phyloP scores from a whole-genome alignment of 257 asterid species.

The Datura wrightii region DNA sequence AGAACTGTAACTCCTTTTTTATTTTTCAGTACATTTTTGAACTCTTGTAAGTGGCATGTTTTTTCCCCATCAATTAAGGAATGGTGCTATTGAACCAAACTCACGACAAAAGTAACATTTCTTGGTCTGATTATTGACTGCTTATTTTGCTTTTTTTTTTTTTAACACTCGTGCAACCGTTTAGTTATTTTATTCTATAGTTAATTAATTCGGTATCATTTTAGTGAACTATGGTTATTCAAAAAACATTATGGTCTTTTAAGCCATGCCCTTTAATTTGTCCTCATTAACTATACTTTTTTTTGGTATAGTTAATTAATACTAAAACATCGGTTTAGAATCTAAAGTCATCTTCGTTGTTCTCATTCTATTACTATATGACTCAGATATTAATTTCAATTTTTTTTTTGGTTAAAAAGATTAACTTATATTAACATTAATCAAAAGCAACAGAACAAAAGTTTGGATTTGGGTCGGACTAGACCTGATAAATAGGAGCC shows the following conservation, averaged over 20 bases:
- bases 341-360: too few relatives aligned
- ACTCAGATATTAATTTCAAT: too few relatives aligned
- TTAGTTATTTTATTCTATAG: not conserved
- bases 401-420: too few relatives aligned
- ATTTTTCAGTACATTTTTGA: not conserved
- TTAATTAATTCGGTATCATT: not conserved
- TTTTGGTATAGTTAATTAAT: too few relatives aligned
- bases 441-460: too few relatives aligned
- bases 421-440: not conserved
- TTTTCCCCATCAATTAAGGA: not conserved
- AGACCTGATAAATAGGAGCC: not conserved
- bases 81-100: constrained; percentile 25
- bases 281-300: too few relatives aligned
- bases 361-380: too few relatives aligned
- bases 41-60: not conserved
- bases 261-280: not conserved
- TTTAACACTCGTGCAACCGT: not conserved
- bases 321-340: too few relatives aligned
- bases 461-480: too few relatives aligned
- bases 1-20: not conserved
- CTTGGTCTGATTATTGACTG: not conserved
- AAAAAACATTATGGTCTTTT: not conserved
- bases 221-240: not conserved
- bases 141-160: not conserved
- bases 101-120: not conserved